A percentile compares a stretch with the other conserved stretches of the same genome.
phyloP scores from a whole-genome alignment of 805 yeast species.

The Saccharomyces eubayanus region DNA sequence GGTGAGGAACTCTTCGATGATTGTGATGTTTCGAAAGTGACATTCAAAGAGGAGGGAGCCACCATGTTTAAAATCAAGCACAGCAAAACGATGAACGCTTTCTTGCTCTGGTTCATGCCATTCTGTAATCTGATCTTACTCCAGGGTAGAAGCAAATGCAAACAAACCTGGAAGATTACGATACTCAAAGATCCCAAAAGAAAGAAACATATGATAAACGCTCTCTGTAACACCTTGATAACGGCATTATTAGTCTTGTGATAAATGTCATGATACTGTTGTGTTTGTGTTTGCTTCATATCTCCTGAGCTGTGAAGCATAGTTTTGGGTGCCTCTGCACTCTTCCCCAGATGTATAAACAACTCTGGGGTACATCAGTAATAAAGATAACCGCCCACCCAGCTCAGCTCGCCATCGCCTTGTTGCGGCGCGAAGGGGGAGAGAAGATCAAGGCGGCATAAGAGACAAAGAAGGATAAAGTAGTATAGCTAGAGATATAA shows the following conservation, averaged over 20 bases:
- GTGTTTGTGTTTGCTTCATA: neutral
- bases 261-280: neutral
- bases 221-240: neutral
- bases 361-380: neutral
- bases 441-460: neutral
- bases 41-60: slow-evolving; percentile 36
- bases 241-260: neutral
- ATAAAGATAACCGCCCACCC: neutral
- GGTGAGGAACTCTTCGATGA: slow-evolving; percentile 35
- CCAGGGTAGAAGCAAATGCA: slow-evolving; percentile 1
- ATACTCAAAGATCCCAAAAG: neutral
- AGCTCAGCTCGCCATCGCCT: neutral
- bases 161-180: neutral
- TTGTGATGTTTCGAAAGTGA: slow-evolving; percentile 31
- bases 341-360: neutral
- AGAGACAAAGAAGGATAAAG: neutral
- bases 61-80: slow-evolving; percentile 41
- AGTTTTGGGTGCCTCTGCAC: neutral
- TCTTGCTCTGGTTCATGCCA: slow-evolving; percentile 45
- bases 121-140: slow-evolving; percentile 33
- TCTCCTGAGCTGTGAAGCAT: neutral
- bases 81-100: slow-evolving; percentile 46
- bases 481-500: neutral
- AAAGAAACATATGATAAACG: neutral
- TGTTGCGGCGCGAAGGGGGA: neutral